These are phyloP conservation scores for Ophiostoma sp. DNA, from an alignment of 2,329 filamentous ascomycete genomes.

Conservation along the genomic window DNA sequence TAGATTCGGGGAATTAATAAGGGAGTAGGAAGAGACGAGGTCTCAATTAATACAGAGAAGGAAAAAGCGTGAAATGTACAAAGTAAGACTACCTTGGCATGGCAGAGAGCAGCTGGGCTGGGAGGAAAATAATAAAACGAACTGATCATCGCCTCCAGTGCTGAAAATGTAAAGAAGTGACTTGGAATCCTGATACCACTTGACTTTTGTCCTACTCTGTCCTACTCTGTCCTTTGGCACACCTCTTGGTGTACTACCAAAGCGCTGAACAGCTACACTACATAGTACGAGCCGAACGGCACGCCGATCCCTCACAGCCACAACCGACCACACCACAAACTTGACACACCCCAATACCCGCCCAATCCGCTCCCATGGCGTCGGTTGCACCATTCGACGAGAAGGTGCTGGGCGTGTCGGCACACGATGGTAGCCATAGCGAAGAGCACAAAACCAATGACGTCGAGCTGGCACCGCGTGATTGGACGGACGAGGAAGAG, in stretches of 20 bases:
- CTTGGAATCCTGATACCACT: neutral
- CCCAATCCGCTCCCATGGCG: neutral
- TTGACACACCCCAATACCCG: neutral
- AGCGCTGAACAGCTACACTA: neutral
- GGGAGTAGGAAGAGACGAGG: neutral
- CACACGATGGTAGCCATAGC: neutral
- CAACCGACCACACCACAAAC: neutral
- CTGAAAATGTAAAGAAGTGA: neutral
- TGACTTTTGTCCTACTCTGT: neutral
- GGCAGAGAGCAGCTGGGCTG: neutral
- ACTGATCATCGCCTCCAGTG: neutral
- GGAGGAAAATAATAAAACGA: neutral
- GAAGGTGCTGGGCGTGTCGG: neutral
- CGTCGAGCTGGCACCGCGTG: neutral
- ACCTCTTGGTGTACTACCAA: neutral
- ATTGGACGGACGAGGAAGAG: conserved; percentile 1
- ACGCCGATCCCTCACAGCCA: neutral
- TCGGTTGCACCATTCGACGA: neutral
- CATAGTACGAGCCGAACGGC: neutral
- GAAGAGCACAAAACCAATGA: neutral
- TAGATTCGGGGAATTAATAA: neutral
- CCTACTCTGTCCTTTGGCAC: neutral
- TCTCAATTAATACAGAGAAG: conserved; percentile 30
- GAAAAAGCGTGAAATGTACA: neutral
- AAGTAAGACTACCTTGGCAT: neutral